A percentile compares a stretch with the other conserved stretches of the same genome.
These are phyloP conservation scores for Botryotinia convoluta DNA, from an alignment of 2,329 filamentous ascomycete genomes.

Conservation along the genomic window DNA sequence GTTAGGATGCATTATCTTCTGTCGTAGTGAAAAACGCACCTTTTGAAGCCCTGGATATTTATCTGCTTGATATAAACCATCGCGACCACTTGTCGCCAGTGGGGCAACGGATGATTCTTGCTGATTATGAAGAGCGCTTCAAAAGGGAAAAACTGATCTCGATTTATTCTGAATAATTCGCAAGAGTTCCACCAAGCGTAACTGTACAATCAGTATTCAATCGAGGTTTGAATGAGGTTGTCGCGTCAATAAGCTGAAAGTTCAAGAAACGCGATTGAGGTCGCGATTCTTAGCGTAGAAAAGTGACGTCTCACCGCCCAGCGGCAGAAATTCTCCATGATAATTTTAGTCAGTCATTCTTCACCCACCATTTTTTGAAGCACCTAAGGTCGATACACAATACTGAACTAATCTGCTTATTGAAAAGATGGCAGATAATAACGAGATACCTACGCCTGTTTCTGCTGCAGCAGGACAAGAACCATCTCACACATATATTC, in stretches of 20 bases:
- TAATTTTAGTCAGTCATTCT: slow-evolving; percentile 17
- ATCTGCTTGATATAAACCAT: slow-evolving; percentile 99
- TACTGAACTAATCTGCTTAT: neutral
- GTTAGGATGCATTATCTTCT: slow-evolving; percentile 21
- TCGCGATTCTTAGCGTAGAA: slow-evolving; percentile 18
- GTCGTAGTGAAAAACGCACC: slow-evolving; percentile 51
- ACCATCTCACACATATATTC: slow-evolving; percentile 48
- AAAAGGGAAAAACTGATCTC: neutral
- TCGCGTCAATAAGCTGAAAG: slow-evolving; percentile 19
- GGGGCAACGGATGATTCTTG: slow-evolving; percentile 22
- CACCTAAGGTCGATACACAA: neutral
- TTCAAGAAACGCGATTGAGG: slow-evolving; percentile 11
- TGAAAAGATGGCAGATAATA: slow-evolving; percentile 26
- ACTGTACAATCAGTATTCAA: neutral
- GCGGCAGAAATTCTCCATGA: slow-evolving; percentile 15
- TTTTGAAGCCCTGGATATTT: slow-evolving; percentile 99
- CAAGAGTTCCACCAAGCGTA: neutral
- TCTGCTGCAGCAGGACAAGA: slow-evolving; percentile 42
- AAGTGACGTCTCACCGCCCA: slow-evolving; percentile 12
- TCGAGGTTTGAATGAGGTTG: neutral
- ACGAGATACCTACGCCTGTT: slow-evolving; percentile 17
- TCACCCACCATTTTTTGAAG: neutral
- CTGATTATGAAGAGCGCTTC: slow-evolving; percentile 12
- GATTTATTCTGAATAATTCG: neutral
- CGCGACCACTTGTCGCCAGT: slow-evolving; percentile 25